Base-by-base conservation (phyloP, 2,329 filamentous ascomycete genomes). In the Colletotrichum filicis region DNA sequence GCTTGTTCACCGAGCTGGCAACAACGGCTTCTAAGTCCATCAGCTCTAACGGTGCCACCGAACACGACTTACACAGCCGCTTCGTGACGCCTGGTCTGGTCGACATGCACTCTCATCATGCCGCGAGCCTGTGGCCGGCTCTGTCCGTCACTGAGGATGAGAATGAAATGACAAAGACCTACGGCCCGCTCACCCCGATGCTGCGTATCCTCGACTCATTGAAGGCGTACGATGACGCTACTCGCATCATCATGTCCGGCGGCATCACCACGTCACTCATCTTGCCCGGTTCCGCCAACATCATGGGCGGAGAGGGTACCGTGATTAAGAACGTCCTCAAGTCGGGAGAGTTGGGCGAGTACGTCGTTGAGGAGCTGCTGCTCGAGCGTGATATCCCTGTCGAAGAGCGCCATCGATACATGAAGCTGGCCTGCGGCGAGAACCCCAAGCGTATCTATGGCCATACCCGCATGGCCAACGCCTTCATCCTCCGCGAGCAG, bases 401-500 rank as follows among this genome's bases (percentile, higher is more conserved):
- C 14, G 68, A 74, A 9, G 77, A 82, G 32, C 79, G 83, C 4
- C 77, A 76, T 24, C 75, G 82, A 35, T 85, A 85, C 74, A 82
- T 86, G 79, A 86, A 86, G 76, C 84, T 86, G 81, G 85, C 85
- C 1, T 84, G 84, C 73, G 85, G 85, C 9, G 85, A 86, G 76
- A 87, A 86, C 72, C 83, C 84, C n/a, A 83, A 80, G 68, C 42
- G 70, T 0, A 71, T 79, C 1, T 85, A 85, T 74, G 76, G 76
- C 5, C 82, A 85, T 61, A 82, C 80, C 3, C 80, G 84, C 28
- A 82, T 85, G 77, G 84, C 82, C 1, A 81, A 82, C 69, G 81
- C 82, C 1, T 85, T 79, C 77, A 76, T 81, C 19, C 78, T 86
- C 49, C 78, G 85, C 5, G 77, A 82, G 57, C 84, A 84, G 57